Conservation (phyloP, 2,329 filamentous ascomycete genomes). For the Aspergillus novofumigatus region DNA sequence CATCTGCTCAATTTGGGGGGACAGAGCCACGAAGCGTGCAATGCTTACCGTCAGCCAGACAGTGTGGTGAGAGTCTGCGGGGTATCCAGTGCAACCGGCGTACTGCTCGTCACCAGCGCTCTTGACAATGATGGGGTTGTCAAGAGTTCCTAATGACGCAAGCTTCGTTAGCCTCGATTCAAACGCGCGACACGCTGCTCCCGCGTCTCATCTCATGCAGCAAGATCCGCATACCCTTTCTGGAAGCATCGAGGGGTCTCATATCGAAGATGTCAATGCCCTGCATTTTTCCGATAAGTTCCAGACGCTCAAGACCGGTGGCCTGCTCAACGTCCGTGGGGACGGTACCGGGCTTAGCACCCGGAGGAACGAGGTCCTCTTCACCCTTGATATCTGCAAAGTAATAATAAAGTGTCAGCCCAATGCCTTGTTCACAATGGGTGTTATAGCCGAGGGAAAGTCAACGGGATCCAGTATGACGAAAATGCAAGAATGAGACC, state of each 20-base stretch:
- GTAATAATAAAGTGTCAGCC: constrained; percentile 7
- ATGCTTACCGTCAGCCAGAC: constrained; percentile 80
- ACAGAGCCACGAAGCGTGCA: constrained; percentile 14
- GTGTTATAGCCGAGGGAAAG: background rate
- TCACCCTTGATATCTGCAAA: constrained; percentile 72
- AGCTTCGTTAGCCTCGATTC: constrained; percentile 1
- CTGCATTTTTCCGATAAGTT: constrained; percentile 99
- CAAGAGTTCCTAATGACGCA: constrained; percentile 64
- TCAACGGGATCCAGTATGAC: background rate
- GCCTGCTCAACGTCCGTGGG: constrained; percentile 93
- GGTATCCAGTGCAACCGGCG: constrained; percentile 89
- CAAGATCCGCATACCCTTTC: constrained; percentile 60
- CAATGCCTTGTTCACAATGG: constrained; percentile 10
- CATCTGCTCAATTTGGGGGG: background rate
- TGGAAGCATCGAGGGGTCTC: constrained; percentile 87
- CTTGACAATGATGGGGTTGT: constrained; percentile 85
- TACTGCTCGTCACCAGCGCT: constrained; percentile 96
- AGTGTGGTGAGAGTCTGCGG: constrained; percentile 85
- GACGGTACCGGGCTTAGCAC: constrained; percentile 75
- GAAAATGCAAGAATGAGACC: background rate
- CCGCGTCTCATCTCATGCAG: background rate
- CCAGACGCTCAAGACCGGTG: constrained; percentile 95
- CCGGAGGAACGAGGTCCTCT: constrained; percentile 80
- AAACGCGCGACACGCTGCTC: background rate
- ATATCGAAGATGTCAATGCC: constrained; percentile 98